phyloP scores from a whole-genome alignment of 2,329 filamentous ascomycete genomes.

The Cryphonectria carpinicola region DNA sequence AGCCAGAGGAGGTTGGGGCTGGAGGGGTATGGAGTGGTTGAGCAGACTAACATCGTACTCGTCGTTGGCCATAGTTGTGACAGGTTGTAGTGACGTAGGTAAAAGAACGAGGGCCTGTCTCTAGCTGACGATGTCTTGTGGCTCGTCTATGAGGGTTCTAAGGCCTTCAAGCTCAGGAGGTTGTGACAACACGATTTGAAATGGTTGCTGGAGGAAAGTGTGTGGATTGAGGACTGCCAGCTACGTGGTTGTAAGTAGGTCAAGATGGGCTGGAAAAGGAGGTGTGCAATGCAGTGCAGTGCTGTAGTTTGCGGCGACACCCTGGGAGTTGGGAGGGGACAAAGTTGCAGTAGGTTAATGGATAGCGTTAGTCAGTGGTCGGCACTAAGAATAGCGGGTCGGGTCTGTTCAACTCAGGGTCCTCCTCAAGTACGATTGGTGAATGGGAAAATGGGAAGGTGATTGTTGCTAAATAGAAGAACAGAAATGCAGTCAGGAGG shows the following conservation, averaged over 20 bases:
- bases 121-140: conserved; percentile 30
- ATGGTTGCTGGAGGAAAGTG: conserved; percentile 17
- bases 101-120: conserved; percentile 15
- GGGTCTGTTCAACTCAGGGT: conserved; percentile 17
- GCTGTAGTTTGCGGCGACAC: conserved; percentile 23
- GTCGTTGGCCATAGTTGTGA: conserved; percentile 91
- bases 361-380: conserved; percentile 24
- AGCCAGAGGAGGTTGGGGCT: conserved; percentile 32
- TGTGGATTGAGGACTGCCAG: conserved; percentile 26
- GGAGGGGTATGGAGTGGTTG: conserved; percentile 34
- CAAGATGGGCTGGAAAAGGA: conserved; percentile 26
- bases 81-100: conserved; percentile 34
- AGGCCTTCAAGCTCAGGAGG: conserved; percentile 14
- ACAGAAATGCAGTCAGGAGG: background rate
- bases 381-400: conserved; percentile 24
- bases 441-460: background rate
- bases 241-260: conserved; percentile 20
- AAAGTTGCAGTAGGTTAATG: conserved; percentile 24
- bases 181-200: conserved; percentile 6
- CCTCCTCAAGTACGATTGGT: background rate
- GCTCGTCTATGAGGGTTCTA: conserved; percentile 34
- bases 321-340: conserved; percentile 19
- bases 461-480: background rate
- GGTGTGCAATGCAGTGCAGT: conserved; percentile 26
- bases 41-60: conserved; percentile 90